Evolutionary conservation across 2,329 filamentous ascomycete species (phyloP).

Genomic region (Gaeumannomyces tritici): DNA sequence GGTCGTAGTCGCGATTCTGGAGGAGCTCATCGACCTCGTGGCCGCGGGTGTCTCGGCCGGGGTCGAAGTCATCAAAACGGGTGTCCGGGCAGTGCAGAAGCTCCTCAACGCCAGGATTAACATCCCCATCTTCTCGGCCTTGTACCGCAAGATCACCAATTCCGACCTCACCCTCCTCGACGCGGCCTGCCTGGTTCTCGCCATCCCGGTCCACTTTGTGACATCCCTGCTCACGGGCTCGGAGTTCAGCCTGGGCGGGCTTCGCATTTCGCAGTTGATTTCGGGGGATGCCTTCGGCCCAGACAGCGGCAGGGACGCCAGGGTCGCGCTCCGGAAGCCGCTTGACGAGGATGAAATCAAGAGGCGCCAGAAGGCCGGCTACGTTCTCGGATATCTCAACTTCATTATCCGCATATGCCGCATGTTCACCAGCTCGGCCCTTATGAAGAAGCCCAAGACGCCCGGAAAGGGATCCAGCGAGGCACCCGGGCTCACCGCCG

Average conservation of each 20-base stretch:
- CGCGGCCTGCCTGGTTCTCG: background rate
- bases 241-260: background rate
- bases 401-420: background rate
- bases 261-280: background rate
- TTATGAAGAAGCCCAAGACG: background rate
- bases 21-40: background rate
- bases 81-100: constrained; percentile 5
- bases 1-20: background rate
- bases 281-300: background rate
- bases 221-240: background rate
- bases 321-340: too few relatives aligned
- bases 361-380: background rate
- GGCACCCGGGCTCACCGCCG: background rate
- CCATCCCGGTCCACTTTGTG: background rate
- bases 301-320: background rate
- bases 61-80: background rate
- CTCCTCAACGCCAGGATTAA: constrained; percentile 7
- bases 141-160: constrained; percentile 1
- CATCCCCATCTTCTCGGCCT: constrained; percentile 7
- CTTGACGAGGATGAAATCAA: background rate
- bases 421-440: background rate
- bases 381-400: background rate
- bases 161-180: background rate
- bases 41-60: background rate
- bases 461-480: background rate